Base-by-base conservation (phyloP, 345 rosid species). In the Murraya koenigii region DNA sequence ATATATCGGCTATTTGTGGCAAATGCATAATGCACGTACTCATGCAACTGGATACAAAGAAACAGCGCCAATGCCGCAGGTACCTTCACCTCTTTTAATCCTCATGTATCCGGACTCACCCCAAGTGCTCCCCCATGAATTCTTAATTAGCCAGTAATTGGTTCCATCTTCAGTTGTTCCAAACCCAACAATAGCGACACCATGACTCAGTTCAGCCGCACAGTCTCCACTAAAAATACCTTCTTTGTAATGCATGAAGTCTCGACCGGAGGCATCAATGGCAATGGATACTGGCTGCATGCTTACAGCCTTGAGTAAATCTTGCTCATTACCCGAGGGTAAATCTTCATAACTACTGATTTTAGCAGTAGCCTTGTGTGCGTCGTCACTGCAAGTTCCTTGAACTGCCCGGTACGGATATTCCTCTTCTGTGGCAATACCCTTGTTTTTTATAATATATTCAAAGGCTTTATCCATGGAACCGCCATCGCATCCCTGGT, bases 51-150 rank as follows among this genome's bases (percentile, higher is more conserved):
- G 66, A 62, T 28, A 62, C 6, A 2, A 13, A 62, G 36, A 28
- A 5, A 1, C 0, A 10, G 20, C 6, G 36, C 25, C 74, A 49
- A 20, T 30, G 61, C 14, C 74, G 6, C 30, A 55, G 6, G n/a
- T 7, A 23, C 66, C 15, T 25, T 1, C 66, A 63, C 69, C 85
- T 77, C 93, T 85, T 47, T 54, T 68, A 64, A 91, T 81, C 75
- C 84, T 88, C 81, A 88, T 83, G 67, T 83, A 88, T 30, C 91
- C 93, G n/a, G 63, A 10, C 68, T 89, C 91, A 25, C 89, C 94
- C 90, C 89, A 90, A 5, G 20, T 72, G 55, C 10, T 3, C 0
- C 88, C 91, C 91, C 89, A 90, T 5, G 94, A 89, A 39, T 90
- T 90, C 71, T 82, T 87, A 36, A 87, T 60, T 49, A 89, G 17